Evolutionary conservation across 1,284 basidiomycete genomes (phyloP), one percentile per base, ranked within the genome.

Genomic region (Trichosporon ovoides): DNA sequence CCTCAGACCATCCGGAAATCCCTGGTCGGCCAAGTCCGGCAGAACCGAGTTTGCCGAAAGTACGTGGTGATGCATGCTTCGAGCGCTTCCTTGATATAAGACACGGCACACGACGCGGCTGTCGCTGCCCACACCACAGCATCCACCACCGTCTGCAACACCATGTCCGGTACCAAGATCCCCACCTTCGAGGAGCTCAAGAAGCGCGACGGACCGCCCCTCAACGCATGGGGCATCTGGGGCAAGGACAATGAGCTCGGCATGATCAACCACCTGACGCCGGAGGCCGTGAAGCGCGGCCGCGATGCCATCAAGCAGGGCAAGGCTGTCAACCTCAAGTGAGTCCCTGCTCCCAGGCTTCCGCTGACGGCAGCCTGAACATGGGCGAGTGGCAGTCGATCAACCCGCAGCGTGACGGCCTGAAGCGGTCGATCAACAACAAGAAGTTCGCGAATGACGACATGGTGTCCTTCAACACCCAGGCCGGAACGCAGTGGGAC

Each of bases 401-500:
- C 19, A 36, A 36, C 34, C 50, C 50, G 19, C 36, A 22, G 20
- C 50, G 50, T 12, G 50, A 36, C 18, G 50, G 33, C 3, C 20
- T 35, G 13, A 6, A n/a, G 33, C 38, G 33, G 38, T 43, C 18
- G 31, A 46, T 53, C 20, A 19, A 33, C 24, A n/a, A 50, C 37
- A 20, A 28, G 18, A 53, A 24, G 28, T 40, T 37, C 34, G 36
- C 55, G 31, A 66, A 68, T 37, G 72, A 73, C 62, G 77, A 77
- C 53, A 53, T 62, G 19, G 62, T 78, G 7, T 55, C 65, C 13
- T 66, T 76, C 65, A 79, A 79, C 58, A 77, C 77, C 1, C 77
- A 79, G 61, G 62, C 62, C 18, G 73, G 74, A 19, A 73, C 76
- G 6, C 78, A 79, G 54, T 77, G 77, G 76, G 77, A 78, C 57